Conservation (phyloP, 306 rosid genomes). For the Quercus wislizeni region DNA sequence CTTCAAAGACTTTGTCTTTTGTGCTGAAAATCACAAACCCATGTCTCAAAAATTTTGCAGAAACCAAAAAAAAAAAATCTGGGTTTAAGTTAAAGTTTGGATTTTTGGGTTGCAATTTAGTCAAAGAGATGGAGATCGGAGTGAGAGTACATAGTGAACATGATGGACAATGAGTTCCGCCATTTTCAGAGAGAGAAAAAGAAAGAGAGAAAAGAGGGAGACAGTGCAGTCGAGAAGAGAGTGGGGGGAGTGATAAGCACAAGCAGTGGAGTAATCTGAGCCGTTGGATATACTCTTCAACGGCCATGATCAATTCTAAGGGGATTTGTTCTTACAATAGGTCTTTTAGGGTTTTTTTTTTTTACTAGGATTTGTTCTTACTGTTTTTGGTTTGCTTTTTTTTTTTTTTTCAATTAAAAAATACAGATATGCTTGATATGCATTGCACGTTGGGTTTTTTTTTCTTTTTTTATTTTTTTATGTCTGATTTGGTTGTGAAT, state of each 20-base stretch:
- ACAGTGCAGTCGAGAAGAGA: conserved; percentile 38
- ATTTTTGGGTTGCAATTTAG: conserved; percentile 19
- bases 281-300: conserved; percentile 35
- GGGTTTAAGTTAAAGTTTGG: conserved; percentile 14
- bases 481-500: background rate
- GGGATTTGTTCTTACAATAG: conserved; percentile 37
- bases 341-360: conserved; percentile 55
- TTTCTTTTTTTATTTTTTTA: background rate
- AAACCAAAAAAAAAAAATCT: background rate
- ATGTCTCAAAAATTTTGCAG: conserved; percentile 4
- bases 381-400: background rate
- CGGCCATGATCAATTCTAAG: conserved; percentile 34
- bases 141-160: conserved; percentile 18
- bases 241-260: conserved; percentile 61
- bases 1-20: background rate
- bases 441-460: too few relatives aligned
- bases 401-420: background rate
- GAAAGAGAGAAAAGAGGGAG: conserved; percentile 9
- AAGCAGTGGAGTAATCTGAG: conserved; percentile 16
- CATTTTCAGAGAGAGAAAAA: conserved; percentile 47
- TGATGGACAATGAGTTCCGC: conserved; percentile 26
- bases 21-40: conserved; percentile 2
- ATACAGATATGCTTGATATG: background rate
- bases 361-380: conserved; percentile 17
- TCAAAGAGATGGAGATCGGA: conserved; percentile 33